phyloP scores from a whole-genome alignment of 768 basidiomycete genomes.

The Agaricus blazei region DNA sequence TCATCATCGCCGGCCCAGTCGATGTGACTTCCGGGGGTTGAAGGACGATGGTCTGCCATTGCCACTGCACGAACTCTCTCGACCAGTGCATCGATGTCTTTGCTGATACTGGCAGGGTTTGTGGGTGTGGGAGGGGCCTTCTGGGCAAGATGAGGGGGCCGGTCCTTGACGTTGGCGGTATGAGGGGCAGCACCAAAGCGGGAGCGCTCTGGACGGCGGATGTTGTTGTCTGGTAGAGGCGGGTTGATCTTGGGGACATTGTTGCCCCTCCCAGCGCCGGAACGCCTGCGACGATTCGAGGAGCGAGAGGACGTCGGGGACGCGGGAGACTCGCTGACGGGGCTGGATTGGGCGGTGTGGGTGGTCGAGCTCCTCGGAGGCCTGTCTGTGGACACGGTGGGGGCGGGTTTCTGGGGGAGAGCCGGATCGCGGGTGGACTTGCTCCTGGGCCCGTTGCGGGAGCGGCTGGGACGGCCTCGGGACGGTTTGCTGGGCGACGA shows the following conservation, averaged over 20 bases:
- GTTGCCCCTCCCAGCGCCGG: constrained; percentile 31
- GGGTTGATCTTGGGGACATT: constrained; percentile 26
- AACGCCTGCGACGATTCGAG: constrained; percentile 45
- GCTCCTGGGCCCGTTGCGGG: constrained; percentile 26
- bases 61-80: constrained; percentile 72
- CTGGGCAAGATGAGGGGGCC: constrained; percentile 50
- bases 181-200: constrained; percentile 27
- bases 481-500: constrained; percentile 25
- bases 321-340: constrained; percentile 17
- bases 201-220: constrained; percentile 26
- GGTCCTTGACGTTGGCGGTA: constrained; percentile 45
- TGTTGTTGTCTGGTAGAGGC: constrained; percentile 27
- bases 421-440: constrained; percentile 21
- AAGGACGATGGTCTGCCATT: constrained; percentile 61
- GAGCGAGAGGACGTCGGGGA: constrained; percentile 31
- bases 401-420: constrained; percentile 15
- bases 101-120: constrained; percentile 41
- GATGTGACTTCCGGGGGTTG: constrained; percentile 74
- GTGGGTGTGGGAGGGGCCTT: background rate
- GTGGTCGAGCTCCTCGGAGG: constrained; percentile 30
- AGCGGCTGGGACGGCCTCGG: constrained; percentile 27
- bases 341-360: constrained; percentile 18
- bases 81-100: constrained; percentile 71
- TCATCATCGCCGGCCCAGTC: constrained; percentile 91
- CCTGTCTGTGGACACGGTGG: constrained; percentile 9